phyloP scores from a whole-genome alignment of 768 basidiomycete genomes.

The Neoboletus brunneissimus region DNA sequence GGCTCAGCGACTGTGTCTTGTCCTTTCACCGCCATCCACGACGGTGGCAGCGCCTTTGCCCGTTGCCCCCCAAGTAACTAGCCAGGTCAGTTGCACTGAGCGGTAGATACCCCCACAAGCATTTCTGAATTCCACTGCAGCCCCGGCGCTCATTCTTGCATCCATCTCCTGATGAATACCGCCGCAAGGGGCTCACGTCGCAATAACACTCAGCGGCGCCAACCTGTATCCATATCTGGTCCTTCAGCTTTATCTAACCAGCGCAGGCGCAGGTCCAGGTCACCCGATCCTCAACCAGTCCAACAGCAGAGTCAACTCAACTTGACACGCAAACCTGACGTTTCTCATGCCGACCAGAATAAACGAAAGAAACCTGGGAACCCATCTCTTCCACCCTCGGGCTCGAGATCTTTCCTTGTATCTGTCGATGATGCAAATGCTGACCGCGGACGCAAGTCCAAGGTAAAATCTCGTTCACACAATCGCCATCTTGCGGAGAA shows the following conservation, averaged over 20 bases:
- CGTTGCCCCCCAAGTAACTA: background rate
- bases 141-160: background rate
- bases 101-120: background rate
- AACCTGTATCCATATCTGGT: constrained; percentile 13
- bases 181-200: constrained; percentile 27
- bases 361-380: constrained; percentile 32
- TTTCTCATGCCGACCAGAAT: constrained; percentile 20
- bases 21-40: constrained; percentile 9
- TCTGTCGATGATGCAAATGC: constrained; percentile 26
- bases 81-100: constrained; percentile 5
- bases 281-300: constrained; percentile 28
- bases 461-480: constrained; percentile 26
- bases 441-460: constrained; percentile 34
- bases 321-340: constrained; percentile 20
- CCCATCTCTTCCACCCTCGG: constrained; percentile 11
- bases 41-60: background rate
- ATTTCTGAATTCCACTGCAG: constrained; percentile 1
- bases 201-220: constrained; percentile 26
- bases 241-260: constrained; percentile 17
- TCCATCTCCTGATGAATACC: constrained; percentile 20
- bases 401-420: constrained; percentile 27
- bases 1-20: background rate
- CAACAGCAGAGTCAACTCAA: constrained; percentile 17
- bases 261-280: constrained; percentile 35
- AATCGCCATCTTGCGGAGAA: constrained; percentile 23